Evolutionary conservation across 1,284 basidiomycete genomes (phyloP).

Genomic region (Tilletia indica): DNA sequence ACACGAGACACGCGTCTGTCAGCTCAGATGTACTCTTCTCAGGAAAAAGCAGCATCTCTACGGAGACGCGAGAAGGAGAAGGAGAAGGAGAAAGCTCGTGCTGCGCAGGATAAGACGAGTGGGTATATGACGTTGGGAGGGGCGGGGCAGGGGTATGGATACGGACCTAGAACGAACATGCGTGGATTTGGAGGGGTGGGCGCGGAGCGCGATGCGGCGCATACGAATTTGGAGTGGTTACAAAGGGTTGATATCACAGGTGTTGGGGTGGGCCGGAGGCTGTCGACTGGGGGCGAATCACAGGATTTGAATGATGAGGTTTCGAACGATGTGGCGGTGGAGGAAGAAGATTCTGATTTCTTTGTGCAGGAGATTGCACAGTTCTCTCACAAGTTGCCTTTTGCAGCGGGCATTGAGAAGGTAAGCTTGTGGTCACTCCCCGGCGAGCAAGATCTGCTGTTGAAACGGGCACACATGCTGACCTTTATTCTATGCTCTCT

Average conservation of each 20-base stretch:
- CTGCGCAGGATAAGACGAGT: neutral
- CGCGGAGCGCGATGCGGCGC: conserved; percentile 7
- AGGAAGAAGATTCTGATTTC: conserved; percentile 26
- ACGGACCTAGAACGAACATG: conserved; percentile 7
- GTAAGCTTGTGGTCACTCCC: conserved; percentile 40
- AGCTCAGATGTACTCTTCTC: neutral
- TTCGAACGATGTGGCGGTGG: conserved; percentile 21
- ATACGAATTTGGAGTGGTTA: conserved; percentile 1
- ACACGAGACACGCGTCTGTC: neutral
- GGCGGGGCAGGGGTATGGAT: conserved; percentile 14
- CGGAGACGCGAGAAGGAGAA: conserved; percentile 9
- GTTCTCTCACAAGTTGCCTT: conserved; percentile 10
- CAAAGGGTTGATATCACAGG: conserved; percentile 3
- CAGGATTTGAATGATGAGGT: conserved; percentile 18
- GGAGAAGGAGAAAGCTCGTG: neutral
- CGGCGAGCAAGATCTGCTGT: conserved; percentile 32
- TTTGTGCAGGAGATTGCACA: conserved; percentile 26
- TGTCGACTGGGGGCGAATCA: conserved; percentile 35
- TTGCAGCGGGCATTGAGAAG: conserved; percentile 42
- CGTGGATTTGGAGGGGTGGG: neutral
- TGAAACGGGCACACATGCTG: neutral
- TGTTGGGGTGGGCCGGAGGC: conserved; percentile 35
- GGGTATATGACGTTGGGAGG: conserved; percentile 9
- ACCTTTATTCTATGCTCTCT: neutral
- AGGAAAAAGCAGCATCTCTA: neutral